Evolutionary conservation across 192 early-diverging fungal genomes (phyloP).

Genomic region (Coemansia sp.): DNA sequence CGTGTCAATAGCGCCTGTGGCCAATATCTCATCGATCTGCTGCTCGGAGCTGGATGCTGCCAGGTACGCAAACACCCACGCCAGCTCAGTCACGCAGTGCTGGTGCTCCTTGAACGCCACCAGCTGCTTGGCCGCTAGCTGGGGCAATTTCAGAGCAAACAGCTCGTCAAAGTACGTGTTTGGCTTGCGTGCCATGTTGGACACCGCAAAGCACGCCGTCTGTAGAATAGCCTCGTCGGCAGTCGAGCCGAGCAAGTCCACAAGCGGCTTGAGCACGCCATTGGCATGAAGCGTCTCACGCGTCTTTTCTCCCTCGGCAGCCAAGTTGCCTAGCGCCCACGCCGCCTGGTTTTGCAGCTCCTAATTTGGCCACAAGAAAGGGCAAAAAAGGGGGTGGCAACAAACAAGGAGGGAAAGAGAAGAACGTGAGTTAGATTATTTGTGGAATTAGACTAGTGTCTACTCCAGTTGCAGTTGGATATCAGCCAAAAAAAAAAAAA

Average conservation of each 20-base stretch:
- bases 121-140: conserved; percentile 58
- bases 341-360: conserved; percentile 86
- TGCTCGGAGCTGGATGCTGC: conserved; percentile 56
- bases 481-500: neutral
- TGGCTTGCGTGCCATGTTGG: conserved; percentile 70
- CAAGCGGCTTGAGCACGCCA: conserved; percentile 75
- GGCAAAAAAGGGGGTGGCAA: neutral
- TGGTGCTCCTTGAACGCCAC: conserved; percentile 29
- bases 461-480: neutral
- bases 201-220: conserved; percentile 73
- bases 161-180: conserved; percentile 59
- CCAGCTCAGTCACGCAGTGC: conserved; percentile 63
- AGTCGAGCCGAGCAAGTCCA: conserved; percentile 68
- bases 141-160: conserved; percentile 54
- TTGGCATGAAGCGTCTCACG: conserved; percentile 74
- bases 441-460: neutral
- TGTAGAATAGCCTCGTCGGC: conserved; percentile 60
- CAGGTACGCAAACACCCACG: conserved; percentile 71
- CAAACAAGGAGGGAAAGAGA: too few species aligned
- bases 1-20: conserved; percentile 37
- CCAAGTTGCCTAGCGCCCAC: conserved; percentile 95
- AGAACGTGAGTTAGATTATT: neutral
- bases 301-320: conserved; percentile 77
- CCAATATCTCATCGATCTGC: conserved; percentile 53
- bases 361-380: conserved; percentile 16